These are phyloP conservation scores for Amylostereum areolatum DNA, from an alignment of 1,284 basidiomycete genomes.

Conservation along the genomic window DNA sequence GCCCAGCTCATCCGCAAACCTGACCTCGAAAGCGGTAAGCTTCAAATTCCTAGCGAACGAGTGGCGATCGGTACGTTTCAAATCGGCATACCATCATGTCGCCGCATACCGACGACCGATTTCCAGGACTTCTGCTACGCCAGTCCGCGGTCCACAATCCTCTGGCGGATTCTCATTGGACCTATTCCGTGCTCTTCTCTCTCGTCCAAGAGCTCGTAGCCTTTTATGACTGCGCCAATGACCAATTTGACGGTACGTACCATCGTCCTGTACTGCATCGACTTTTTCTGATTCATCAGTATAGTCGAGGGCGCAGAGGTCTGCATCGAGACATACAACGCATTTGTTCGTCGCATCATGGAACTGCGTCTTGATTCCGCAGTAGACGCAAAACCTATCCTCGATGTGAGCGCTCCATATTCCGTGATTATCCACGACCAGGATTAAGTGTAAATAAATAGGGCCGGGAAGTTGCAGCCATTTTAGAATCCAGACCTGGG, in stretches of 20 bases:
- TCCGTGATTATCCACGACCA: not conserved
- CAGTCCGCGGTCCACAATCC: constrained; percentile 62
- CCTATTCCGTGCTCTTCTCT: constrained; percentile 68
- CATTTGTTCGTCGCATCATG: constrained; percentile 53
- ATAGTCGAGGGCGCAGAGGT: constrained; percentile 37
- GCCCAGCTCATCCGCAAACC: constrained; percentile 40
- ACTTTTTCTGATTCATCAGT: constrained; percentile 3
- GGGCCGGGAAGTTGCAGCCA: constrained; percentile 64
- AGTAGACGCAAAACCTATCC: constrained; percentile 65
- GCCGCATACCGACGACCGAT: not conserved
- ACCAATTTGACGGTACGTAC: constrained; percentile 43
- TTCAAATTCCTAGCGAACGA: constrained; percentile 39
- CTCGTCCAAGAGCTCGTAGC: constrained; percentile 66
- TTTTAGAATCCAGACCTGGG: constrained; percentile 57
- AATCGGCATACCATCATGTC: not conserved
- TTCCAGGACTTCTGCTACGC: constrained; percentile 59
- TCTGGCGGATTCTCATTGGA: constrained; percentile 62
- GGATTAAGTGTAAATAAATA: constrained; percentile 23
- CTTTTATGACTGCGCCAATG: constrained; percentile 38
- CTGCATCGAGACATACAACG: constrained; percentile 60
- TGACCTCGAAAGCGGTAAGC: constrained; percentile 30
- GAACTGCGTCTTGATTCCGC: constrained; percentile 54
- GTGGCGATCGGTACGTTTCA: constrained; percentile 50
- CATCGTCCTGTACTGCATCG: constrained; percentile 5
- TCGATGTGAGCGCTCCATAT: constrained; percentile 55